Evolutionary conservation across 1,284 basidiomycete genomes (phyloP).

Genomic region (Cutaneotrichosporon daszewskae): DNA sequence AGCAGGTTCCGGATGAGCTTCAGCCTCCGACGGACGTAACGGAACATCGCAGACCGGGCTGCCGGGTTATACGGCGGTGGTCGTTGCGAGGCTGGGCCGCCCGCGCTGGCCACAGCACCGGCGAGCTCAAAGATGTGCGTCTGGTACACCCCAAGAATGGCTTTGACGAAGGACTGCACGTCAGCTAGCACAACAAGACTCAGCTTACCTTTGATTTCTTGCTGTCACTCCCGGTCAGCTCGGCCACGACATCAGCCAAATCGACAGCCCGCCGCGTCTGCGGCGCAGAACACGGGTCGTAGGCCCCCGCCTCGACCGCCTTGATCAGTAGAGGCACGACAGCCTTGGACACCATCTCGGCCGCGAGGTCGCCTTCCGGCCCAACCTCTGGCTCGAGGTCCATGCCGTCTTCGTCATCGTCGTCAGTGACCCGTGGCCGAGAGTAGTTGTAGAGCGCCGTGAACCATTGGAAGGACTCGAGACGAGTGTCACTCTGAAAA

Average conservation of each 20-base stretch:
- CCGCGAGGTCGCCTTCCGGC: constrained; percentile 78
- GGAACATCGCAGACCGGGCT: constrained; percentile 62
- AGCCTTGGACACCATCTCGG: constrained; percentile 77
- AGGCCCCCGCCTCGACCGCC: constrained; percentile 63
- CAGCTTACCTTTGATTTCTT: constrained; percentile 60
- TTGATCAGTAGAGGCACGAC: constrained; percentile 70
- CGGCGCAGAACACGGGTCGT: constrained; percentile 73
- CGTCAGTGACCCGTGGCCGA: constrained; percentile 47
- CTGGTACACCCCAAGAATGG: constrained; percentile 59
- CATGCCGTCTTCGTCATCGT: constrained; percentile 38
- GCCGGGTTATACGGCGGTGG: constrained; percentile 66
- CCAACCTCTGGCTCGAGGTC: constrained; percentile 58
- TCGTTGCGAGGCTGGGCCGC: constrained; percentile 40
- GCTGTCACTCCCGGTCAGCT: constrained; percentile 62
- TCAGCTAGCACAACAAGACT: background rate
- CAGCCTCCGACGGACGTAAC: constrained; percentile 61
- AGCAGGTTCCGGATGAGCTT: constrained; percentile 70
- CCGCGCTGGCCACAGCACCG: constrained; percentile 39
- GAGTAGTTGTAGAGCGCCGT: constrained; percentile 70
- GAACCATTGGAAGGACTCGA: constrained; percentile 83
- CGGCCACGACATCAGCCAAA: constrained; percentile 73
- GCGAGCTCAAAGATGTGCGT: constrained; percentile 55
- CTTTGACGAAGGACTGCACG: constrained; percentile 61
- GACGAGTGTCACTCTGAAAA: constrained; percentile 53
- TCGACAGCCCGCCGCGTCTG: constrained; percentile 64